Evolutionary conservation across 176 grass and related monocot genomes (phyloP).

Genomic region (Ensete glaucum): DNA sequence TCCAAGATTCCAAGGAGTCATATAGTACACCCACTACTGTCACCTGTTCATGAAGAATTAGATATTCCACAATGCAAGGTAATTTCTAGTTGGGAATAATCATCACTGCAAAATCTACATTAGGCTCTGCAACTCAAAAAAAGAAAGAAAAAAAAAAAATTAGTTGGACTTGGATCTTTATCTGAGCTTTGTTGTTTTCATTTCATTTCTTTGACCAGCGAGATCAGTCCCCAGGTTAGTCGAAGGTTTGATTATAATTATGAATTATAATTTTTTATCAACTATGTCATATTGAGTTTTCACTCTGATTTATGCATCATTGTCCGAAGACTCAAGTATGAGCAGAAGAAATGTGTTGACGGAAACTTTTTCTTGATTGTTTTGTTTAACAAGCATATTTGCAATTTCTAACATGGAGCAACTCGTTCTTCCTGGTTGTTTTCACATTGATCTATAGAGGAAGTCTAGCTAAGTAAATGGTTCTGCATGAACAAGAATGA

Average conservation of each 20-base stretch:
- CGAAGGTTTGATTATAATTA: too few relatives aligned
- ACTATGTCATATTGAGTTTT: background rate
- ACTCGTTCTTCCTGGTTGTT: background rate
- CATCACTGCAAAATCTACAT: background rate
- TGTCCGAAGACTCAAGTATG: background rate
- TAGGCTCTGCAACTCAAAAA: background rate
- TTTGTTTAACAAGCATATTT: background rate
- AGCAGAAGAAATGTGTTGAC: too few relatives aligned
- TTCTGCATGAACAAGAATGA: background rate
- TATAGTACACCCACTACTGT: constrained; percentile 58
- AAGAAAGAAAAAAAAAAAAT: background rate
- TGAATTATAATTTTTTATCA: too few relatives aligned
- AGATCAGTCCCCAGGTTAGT: too few relatives aligned
- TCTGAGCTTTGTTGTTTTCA: too few relatives aligned
- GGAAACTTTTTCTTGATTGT: background rate
- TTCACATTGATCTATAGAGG: background rate
- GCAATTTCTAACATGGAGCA: too few relatives aligned
- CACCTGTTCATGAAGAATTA: constrained; percentile 56
- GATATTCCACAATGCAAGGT: constrained; percentile 27
- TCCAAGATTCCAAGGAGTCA: constrained; percentile 35
- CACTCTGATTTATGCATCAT: background rate
- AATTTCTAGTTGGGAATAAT: constrained; percentile 12
- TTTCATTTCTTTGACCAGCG: too few relatives aligned
- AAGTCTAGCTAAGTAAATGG: background rate
- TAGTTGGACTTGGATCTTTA: background rate